Evolutionary conservation across 805 yeast species (phyloP).

Genomic region (Metschnikowia lochheadii): DNA sequence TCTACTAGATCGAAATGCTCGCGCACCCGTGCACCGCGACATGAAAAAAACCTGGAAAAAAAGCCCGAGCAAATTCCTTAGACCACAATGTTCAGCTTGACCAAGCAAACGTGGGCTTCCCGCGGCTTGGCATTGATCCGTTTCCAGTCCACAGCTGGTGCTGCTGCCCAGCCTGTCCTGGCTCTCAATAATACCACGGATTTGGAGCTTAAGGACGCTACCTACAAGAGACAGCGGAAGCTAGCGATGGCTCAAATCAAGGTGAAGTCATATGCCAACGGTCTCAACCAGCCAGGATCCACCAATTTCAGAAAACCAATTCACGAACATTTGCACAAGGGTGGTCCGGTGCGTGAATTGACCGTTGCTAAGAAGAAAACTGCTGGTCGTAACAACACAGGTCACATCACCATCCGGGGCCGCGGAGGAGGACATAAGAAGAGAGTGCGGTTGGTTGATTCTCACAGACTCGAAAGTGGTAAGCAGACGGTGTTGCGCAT

Average conservation of each 20-base stretch:
- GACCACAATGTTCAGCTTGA: slow-evolving; percentile 14
- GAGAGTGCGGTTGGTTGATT: slow-evolving; percentile 80
- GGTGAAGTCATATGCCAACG: slow-evolving; percentile 72
- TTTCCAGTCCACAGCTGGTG: slow-evolving; percentile 14
- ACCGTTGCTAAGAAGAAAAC: slow-evolving; percentile 68
- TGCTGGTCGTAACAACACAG: slow-evolving; percentile 88
- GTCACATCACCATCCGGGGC: slow-evolving; percentile 87
- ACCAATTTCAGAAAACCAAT: slow-evolving; percentile 87
- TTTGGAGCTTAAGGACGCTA: slow-evolving; percentile 73
- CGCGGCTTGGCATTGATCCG: slow-evolving; percentile 12
- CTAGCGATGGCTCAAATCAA: slow-evolving; percentile 65
- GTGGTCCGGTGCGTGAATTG: slow-evolving; percentile 71
- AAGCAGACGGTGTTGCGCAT: slow-evolving; percentile 77
- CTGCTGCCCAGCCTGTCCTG: neutral
- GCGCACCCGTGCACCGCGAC: slow-evolving; percentile 17
- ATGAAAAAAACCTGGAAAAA: slow-evolving; percentile 9
- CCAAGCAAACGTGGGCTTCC: slow-evolving; percentile 15
- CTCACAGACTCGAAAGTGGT: slow-evolving; percentile 62
- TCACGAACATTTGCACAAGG: slow-evolving; percentile 82
- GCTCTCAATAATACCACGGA: slow-evolving; percentile 50
- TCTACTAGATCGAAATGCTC: neutral
- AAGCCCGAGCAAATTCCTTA: neutral
- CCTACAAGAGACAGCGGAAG: slow-evolving; percentile 67
- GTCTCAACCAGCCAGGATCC: slow-evolving; percentile 71
- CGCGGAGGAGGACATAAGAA: slow-evolving; percentile 96